Conservation (phyloP, 805 yeast genomes). For the Grigorovia yakushimaensis region DNA sequence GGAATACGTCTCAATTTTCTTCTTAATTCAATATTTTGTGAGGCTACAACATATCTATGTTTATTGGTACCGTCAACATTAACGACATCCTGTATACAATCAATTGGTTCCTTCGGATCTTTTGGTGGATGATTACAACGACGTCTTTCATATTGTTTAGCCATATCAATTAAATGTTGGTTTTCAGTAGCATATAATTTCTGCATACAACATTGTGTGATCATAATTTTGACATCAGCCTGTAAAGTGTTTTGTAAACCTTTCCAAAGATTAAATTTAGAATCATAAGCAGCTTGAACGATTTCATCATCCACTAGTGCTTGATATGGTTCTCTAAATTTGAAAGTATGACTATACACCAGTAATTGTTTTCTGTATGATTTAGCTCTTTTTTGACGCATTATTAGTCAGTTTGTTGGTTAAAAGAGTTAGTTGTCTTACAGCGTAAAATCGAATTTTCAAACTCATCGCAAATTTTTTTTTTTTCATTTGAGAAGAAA, state of each 20-base stretch:
- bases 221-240: slow-evolving; percentile 78
- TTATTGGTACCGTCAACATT: slow-evolving; percentile 68
- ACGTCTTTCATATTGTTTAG: slow-evolving; percentile 81
- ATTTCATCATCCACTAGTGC: slow-evolving; percentile 76
- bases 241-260: slow-evolving; percentile 75
- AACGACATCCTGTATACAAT: slow-evolving; percentile 67
- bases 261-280: slow-evolving; percentile 70
- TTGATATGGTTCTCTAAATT: slow-evolving; percentile 90
- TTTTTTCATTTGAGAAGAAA: background rate
- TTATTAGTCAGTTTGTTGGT: too few relatives aligned
- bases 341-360: slow-evolving; percentile 74
- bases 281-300: slow-evolving; percentile 51
- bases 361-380: slow-evolving; percentile 88
- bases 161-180: slow-evolving; percentile 69
- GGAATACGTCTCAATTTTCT: slow-evolving; percentile 63
- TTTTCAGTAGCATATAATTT: slow-evolving; percentile 63
- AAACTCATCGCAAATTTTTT: background rate
- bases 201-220: slow-evolving; percentile 92
- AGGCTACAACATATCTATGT: slow-evolving; percentile 83
- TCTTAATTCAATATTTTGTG: slow-evolving; percentile 67
- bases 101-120: slow-evolving; percentile 52
- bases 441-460: background rate
- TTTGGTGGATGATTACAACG: slow-evolving; percentile 77
- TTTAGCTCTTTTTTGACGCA: slow-evolving; percentile 97
- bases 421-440: too few relatives aligned